Conservation (phyloP, 1,284 basidiomycete genomes). For the Ustilago curta region DNA sequence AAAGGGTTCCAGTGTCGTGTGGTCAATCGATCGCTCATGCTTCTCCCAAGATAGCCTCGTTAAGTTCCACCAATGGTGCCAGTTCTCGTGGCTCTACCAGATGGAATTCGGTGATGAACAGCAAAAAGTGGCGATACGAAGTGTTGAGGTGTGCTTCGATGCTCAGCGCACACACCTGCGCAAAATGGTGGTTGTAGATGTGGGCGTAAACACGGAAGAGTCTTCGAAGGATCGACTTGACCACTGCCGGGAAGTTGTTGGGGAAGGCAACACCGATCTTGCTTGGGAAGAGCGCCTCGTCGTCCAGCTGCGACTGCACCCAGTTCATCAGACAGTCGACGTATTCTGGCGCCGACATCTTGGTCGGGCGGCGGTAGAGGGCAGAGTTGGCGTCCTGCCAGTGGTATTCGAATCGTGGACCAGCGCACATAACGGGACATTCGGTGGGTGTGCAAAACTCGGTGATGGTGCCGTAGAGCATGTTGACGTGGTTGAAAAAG, state of each 20-base stretch:
- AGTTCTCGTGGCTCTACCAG: constrained; percentile 98
- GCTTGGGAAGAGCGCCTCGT: constrained; percentile 92
- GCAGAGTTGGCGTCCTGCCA: constrained; percentile 82
- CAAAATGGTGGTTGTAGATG: constrained; percentile 99
- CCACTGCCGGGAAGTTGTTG: constrained; percentile 86
- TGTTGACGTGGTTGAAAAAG: constrained; percentile 70
- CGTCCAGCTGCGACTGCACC: constrained; percentile 92
- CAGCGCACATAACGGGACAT: constrained; percentile 99
- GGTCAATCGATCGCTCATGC: constrained; percentile 12
- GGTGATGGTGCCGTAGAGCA: constrained; percentile 68
- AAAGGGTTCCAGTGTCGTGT: not conserved
- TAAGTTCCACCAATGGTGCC: constrained; percentile 93
- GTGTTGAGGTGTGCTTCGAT: constrained; percentile 99
- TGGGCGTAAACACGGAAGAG: constrained; percentile 98
- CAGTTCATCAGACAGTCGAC: constrained; percentile 99
- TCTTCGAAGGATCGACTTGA: constrained; percentile 90
- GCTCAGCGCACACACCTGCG: constrained; percentile 96
- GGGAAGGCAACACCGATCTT: constrained; percentile 95
- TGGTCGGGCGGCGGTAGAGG: constrained; percentile 65
- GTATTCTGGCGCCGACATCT: constrained; percentile 76
- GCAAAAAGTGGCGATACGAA: constrained; percentile 96
- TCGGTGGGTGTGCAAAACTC: constrained; percentile 67
- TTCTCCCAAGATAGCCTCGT: constrained; percentile 84
- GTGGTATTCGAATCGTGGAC: constrained; percentile 95
- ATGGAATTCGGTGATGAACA: constrained; percentile 97